A percentile compares a stretch with the other conserved stretches of the same genome.
Conservation (phyloP, 192 early-diverging fungal genomes). For the Coemansia sp. region DNA sequence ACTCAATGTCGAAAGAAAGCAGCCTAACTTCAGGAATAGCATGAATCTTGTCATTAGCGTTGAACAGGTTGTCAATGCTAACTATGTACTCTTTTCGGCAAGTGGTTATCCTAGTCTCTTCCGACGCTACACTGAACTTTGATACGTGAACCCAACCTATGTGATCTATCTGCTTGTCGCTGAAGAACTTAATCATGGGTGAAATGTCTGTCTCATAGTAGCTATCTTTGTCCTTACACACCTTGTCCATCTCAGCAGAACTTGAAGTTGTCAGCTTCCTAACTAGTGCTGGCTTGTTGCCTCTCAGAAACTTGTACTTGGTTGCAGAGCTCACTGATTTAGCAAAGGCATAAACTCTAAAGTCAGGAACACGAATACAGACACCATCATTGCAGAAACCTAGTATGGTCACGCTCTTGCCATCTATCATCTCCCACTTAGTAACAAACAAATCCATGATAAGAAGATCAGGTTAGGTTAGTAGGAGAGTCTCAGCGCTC, state of each 20-base stretch:
- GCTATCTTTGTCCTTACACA: background rate
- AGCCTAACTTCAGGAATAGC: slow-evolving; percentile 21
- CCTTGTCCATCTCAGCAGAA: background rate
- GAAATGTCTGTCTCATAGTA: background rate
- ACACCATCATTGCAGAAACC: slow-evolving; percentile 17
- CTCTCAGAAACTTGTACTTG: background rate
- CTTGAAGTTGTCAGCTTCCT: background rate
- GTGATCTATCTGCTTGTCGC: slow-evolving; percentile 15
- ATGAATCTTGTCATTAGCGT: slow-evolving; percentile 13
- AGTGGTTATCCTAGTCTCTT: background rate
- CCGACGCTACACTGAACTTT: background rate
- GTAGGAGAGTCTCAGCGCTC: no score
- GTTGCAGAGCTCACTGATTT: background rate
- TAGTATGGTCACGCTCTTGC: slow-evolving; percentile 7
- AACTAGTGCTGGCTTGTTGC: background rate
- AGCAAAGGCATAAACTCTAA: slow-evolving; percentile 5
- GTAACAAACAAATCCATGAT: slow-evolving; percentile 12
- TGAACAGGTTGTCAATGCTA: background rate
- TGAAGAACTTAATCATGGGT: slow-evolving; percentile 17
- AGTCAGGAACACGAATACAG: slow-evolving; percentile 16
- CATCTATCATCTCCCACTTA: slow-evolving; percentile 19
- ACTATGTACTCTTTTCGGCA: slow-evolving; percentile 11
- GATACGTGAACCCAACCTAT: slow-evolving; percentile 20
- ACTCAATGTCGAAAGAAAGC: slow-evolving; percentile 26
- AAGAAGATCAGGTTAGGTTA: no score